Conservation (phyloP, 805 yeast species). For the Starmerella gropengiesseri region DNA sequence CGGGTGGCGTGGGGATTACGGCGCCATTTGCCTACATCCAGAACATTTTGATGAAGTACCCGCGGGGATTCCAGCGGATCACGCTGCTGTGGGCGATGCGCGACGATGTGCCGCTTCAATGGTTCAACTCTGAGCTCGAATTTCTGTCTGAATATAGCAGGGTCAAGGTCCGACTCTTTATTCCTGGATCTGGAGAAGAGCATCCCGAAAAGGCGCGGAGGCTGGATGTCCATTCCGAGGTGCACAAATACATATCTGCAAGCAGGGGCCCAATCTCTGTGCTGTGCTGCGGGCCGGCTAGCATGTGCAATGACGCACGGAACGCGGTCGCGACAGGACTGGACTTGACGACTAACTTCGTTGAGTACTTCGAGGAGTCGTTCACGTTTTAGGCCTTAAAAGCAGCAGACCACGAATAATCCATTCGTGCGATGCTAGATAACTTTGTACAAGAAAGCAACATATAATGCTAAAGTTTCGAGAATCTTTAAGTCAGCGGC, state of each 20-base stretch:
- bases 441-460: not conserved
- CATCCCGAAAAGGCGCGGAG: slow-evolving; percentile 13
- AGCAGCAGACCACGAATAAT: not conserved
- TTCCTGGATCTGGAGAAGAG: no score
- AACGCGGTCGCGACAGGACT: slow-evolving; percentile 36
- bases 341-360: slow-evolving; percentile 34
- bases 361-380: slow-evolving; percentile 62
- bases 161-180: slow-evolving; percentile 14
- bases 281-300: slow-evolving; percentile 53
- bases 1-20: slow-evolving; percentile 71
- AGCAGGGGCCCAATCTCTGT: slow-evolving; percentile 41
- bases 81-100: slow-evolving; percentile 18
- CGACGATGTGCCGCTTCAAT: slow-evolving; percentile 22
- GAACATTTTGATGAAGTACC: slow-evolving; percentile 26
- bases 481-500: no score
- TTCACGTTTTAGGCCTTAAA: slow-evolving; percentile 45
- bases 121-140: slow-evolving; percentile 39
- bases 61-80: slow-evolving; percentile 25
- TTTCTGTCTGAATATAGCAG: slow-evolving; percentile 22
- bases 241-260: slow-evolving; percentile 31
- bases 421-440: not conserved
- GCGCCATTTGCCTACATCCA: slow-evolving; percentile 27
- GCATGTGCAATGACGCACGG: slow-evolving; percentile 48
- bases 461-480: not conserved
- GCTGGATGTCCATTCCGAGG: slow-evolving; percentile 24